Base-by-base conservation (phyloP, 176 grass and related monocot genomes). In the Avena sativa region DNA sequence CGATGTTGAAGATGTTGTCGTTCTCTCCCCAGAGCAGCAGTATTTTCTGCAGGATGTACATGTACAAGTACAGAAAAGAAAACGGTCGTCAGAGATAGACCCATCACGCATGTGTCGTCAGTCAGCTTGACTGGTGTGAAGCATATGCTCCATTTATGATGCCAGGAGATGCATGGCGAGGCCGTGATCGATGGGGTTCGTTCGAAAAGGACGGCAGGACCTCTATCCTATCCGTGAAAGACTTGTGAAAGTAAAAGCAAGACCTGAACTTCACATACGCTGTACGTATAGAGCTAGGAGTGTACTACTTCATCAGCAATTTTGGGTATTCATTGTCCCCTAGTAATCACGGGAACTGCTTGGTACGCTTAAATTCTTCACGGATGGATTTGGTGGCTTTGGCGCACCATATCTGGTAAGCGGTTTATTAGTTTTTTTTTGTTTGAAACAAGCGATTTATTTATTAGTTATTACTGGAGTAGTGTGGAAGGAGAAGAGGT, bases 1-100 rank as follows among this genome's bases (percentile, higher is more conserved):
- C 90, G 0, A 98, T 77, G 38, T 94, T 88, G 74, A 98, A 98
- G 71, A 98, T 86, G 78, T 98, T 95, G 79, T 98, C 96, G 43
- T 94, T 84, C 86, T 92, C 92, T 19, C 96, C 96, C 96, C 96
- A 98, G 28, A 95, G 46, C 23, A 98, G 66, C 0, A 92, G 87
- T 81, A 98, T 95, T 91, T 90, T 98, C 96, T 95, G 88, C 69
- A 50, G 6, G 6, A 15, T 43, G 43, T 52, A 9, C 13, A 14
- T 43, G 43, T 52, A 9, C 87, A 94, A 59, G 74, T 19, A 3
- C 0, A 55, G 30, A 52, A 16, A 12, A 30, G 52, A 50, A 30
- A 71, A 19, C 52, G 60, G 1, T 69, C 28, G 71, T 86, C 70
- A 81, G 21, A 53, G 17, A 48, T 71, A 43, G 30, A 17, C 15